Evolutionary conservation across 768 basidiomycete genomes (phyloP), one percentile per base, ranked within the genome.

Genomic region (Phaeolepiota aurea): DNA sequence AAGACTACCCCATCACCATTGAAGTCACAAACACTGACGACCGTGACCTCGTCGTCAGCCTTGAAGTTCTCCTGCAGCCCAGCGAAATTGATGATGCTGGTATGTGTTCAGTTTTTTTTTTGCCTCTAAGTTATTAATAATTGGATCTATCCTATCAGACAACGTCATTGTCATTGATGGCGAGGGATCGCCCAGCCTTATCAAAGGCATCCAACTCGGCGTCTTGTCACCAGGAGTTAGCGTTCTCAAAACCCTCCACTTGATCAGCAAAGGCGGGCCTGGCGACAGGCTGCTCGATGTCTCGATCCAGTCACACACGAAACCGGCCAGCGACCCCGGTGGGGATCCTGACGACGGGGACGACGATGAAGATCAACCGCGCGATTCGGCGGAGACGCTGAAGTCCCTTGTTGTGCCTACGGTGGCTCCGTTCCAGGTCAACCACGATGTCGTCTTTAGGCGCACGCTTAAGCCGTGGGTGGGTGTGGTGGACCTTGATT

Each of bases 41-140:
- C 34, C 67, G 77, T 14, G 70, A 79, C 18, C 58, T 97, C 9
- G 77, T 86, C 12, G 61, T 88, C 10, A 62, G 70, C 3, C 63
- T 90, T 7, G 86, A 91, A 41, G 72, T 87, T 3, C 65, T 94
- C 42, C 59, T 97, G 22, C 88, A 89, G 40, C 91, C 91, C 1
- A 72, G 76, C 2, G 86, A 87, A 48, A 67, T 79, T 37, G 87
- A 88, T 46, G 73, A 77, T 44, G 74, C 82, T 15, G 69, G 88
- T 87, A 39, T 13, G 78, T 54, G 20, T 41, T 41, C 14, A 11
- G 19, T 12, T 28, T n/a, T n/a, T n/a, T n/a, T n/a, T n/a, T n/a
- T n/a, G n/a, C n/a, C n/a, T n/a, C n/a, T n/a, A n/a, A n/a, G n/a
- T n/a, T n/a, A n/a, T n/a, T n/a, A n/a, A n/a, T n/a, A n/a, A n/a